Evolutionary conservation across 495 filamentous ascomycete genomes (phyloP), one percentile per base, ranked within the genome.

Genomic region (Chlorociboria aeruginascens): DNA sequence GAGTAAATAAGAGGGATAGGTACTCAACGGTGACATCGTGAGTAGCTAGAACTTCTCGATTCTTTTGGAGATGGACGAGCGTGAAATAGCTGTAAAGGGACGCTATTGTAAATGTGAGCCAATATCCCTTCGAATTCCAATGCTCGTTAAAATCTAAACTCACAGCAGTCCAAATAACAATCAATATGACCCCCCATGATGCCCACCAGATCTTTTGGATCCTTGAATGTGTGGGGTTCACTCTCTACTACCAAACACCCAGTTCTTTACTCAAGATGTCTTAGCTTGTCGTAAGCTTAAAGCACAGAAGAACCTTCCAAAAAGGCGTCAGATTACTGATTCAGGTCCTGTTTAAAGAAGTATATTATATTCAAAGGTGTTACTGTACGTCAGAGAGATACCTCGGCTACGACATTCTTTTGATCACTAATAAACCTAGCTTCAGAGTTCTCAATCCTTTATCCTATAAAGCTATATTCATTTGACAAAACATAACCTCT

Each of bases 81-180:
- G 76, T 72, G 50, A 80, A 69, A 63, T 79, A 84, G 53, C 79
- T 82, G 66, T 85, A 86, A 28, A 78, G 71, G 8, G 82, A 86
- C 30, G 76, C 83, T 85, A 4, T 25, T 25, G 20, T 25, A 25
- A 25, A 25, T 1, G 20, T 25, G 2, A 25, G 20, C 20, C 20
- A 25, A 25, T 25, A 25, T 25, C 4, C 20, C 4, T 25, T 25
- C 20, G 4, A 25, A 25, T 25, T 4, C 4, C 20, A 25, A 25
- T 25, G 2, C 20, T 4, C 20, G 4, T 4, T 4, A 25, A 25
- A 25, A 25, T 25, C 32, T 11, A 31, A 16, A 58, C 62, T 32
- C 59, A 79, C 76, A 65, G 50, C 72, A 69, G 59, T 81, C 77
- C 40, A 84, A 39, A 52, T 80, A 83, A 52, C 70, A 70, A 35